These are phyloP conservation scores for Neohortaea acidophila DNA, from an alignment of 495 filamentous ascomycete genomes.

Conservation along the genomic window DNA sequence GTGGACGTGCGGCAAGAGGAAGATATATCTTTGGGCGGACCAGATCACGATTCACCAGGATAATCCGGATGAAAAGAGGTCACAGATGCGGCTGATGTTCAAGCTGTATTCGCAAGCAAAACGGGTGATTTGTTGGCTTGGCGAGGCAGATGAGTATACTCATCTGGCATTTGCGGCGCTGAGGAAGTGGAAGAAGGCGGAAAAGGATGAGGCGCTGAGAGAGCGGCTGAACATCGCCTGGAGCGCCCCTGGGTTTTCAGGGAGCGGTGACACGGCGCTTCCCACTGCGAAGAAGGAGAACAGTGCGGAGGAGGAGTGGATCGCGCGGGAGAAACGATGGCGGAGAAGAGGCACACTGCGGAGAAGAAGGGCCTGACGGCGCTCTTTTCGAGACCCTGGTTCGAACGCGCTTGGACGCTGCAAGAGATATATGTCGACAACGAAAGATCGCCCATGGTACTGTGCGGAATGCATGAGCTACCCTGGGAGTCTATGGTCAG, in stretches of 20 bases:
- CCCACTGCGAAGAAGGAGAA: too few relatives aligned
- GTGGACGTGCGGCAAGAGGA: not conserved
- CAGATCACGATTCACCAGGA: conserved; percentile 29
- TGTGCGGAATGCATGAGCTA: conserved; percentile 1
- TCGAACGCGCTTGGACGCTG: conserved; percentile 7
- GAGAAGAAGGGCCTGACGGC: not conserved
- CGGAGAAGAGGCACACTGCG: not conserved
- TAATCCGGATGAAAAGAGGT: conserved; percentile 19
- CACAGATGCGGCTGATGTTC: conserved; percentile 24
- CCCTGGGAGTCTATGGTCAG: not conserved
- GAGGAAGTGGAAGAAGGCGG: not conserved
- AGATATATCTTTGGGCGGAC: conserved; percentile 25
- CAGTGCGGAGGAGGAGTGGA: too few relatives aligned
- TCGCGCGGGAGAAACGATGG: too few relatives aligned
- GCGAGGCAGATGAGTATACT: conserved; percentile 3
- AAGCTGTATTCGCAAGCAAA: conserved; percentile 16
- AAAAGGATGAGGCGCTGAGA: not conserved
- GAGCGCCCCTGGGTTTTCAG: too few relatives aligned
- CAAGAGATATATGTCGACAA: conserved; percentile 5
- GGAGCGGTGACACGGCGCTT: too few relatives aligned
- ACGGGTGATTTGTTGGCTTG: conserved; percentile 11
- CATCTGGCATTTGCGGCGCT: not conserved
- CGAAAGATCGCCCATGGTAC: not conserved
- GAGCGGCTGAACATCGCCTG: too few relatives aligned
- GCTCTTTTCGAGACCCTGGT: conserved; percentile 1